phyloP scores from a whole-genome alignment of 225 moss, liverwort and hornwort genomes.

The Marchantia polymorpha region DNA sequence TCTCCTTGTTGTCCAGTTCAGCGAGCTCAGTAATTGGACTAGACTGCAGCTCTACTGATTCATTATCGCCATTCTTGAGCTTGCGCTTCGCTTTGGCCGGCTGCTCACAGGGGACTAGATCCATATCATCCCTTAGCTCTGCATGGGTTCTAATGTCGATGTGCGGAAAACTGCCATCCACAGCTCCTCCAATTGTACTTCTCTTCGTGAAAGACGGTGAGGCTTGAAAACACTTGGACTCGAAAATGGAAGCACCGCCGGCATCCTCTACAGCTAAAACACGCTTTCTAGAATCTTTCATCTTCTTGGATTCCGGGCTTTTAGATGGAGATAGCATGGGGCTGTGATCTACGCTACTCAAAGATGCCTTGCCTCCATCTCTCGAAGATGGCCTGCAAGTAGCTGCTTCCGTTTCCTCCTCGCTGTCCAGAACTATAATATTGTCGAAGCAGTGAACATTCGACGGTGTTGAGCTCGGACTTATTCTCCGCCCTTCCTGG shows the following conservation, averaged over 20 bases:
- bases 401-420: slow-evolving; percentile 4
- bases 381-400: not conserved
- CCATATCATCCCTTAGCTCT: not conserved
- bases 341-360: not conserved
- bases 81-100: not conserved
- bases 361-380: not conserved
- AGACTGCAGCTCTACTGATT: not conserved
- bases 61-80: not conserved
- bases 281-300: slow-evolving; percentile 14
- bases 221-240: not conserved
- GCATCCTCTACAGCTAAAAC: slow-evolving; percentile 13
- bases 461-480: not conserved
- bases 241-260: not conserved
- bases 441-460: not conserved
- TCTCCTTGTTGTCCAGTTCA: slow-evolving; percentile 20
- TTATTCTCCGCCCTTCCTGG: not conserved
- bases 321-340: not conserved
- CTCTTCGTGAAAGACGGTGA: slow-evolving; percentile 5
- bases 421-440: slow-evolving; percentile 19
- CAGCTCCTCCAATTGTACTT: not conserved
- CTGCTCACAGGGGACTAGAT: not conserved
- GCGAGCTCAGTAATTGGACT: not conserved
- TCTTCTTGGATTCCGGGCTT: not conserved
- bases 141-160: not conserved
- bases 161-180: not conserved